Conservation (phyloP, 1,284 basidiomycete genomes). For the Phlebopus sp. region DNA sequence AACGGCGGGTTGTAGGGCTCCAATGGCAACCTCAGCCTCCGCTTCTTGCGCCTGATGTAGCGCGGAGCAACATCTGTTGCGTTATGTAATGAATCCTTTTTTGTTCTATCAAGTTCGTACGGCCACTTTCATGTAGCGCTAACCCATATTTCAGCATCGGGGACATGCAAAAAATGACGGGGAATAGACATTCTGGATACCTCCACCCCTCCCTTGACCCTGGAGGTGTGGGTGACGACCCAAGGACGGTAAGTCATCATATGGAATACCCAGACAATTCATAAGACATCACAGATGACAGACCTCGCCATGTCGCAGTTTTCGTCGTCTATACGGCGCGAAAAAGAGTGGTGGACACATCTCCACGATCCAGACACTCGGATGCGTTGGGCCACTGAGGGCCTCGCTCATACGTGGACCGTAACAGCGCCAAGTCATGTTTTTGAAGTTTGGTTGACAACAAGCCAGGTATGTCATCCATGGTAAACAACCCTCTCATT, state of each 20-base stretch:
- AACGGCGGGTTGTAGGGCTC: not conserved
- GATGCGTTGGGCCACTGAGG: constrained; percentile 36
- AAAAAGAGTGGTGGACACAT: constrained; percentile 42
- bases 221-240: constrained; percentile 40
- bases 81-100: not conserved
- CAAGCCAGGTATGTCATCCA: constrained; percentile 37
- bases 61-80: not conserved
- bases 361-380: constrained; percentile 29
- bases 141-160: not conserved
- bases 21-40: not conserved
- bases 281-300: constrained; percentile 33
- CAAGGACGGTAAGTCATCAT: constrained; percentile 40
- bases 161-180: not conserved
- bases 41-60: not conserved
- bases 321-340: constrained; percentile 43
- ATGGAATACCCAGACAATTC: too few species aligned
- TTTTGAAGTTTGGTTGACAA: constrained; percentile 36
- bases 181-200: constrained; percentile 36
- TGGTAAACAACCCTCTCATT: not conserved
- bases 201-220: constrained; percentile 46
- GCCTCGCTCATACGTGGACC: constrained; percentile 30
- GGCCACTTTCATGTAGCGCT: not conserved
- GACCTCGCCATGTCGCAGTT: constrained; percentile 50
- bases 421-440: constrained; percentile 36
- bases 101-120: not conserved